Evolutionary conservation across 208 protist species (phyloP).

Genomic region (Acanthamoeba lugdunensis): DNA sequence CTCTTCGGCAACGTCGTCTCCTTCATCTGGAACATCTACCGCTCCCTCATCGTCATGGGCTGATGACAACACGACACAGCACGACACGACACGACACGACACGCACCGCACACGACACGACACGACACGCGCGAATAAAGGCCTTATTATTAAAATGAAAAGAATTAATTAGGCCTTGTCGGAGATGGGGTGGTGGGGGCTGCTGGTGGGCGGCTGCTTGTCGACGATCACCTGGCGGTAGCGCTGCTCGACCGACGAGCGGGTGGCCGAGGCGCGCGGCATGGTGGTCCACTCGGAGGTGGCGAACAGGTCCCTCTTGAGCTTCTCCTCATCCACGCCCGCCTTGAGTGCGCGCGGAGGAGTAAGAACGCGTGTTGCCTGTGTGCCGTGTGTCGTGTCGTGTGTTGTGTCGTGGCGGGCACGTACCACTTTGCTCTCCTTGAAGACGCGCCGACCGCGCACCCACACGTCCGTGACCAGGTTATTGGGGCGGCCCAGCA

Average conservation of each 20-base stretch:
- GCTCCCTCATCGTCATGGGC: slow-evolving; percentile 30
- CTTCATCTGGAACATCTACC: slow-evolving; percentile 58
- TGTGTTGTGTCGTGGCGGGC: neutral
- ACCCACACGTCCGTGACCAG: slow-evolving; percentile 39
- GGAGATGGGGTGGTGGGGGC: too few species aligned
- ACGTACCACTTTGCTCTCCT: slow-evolving; percentile 1
- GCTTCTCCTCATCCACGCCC: slow-evolving; percentile 18
- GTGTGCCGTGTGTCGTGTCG: too few species aligned
- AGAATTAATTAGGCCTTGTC: too few species aligned
- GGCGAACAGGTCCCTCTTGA: slow-evolving; percentile 7
- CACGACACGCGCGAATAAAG: too few species aligned
- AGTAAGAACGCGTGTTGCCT: too few species aligned
- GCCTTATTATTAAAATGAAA: too few species aligned
- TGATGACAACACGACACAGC: neutral
- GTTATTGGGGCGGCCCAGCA: neutral
- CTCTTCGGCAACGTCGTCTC: slow-evolving; percentile 43
- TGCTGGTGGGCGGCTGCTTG: too few species aligned
- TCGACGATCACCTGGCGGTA: slow-evolving; percentile 30
- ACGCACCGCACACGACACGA: too few species aligned
- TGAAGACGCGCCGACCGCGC: neutral
- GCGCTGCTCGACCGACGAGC: neutral
- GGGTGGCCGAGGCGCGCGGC: neutral
- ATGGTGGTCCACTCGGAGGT: slow-evolving; percentile 5
- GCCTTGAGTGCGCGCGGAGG: neutral
- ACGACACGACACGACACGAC: too few species aligned